Conservation (phyloP, 2,329 filamentous ascomycete species). For the Mycosphaerella arachidis region DNA sequence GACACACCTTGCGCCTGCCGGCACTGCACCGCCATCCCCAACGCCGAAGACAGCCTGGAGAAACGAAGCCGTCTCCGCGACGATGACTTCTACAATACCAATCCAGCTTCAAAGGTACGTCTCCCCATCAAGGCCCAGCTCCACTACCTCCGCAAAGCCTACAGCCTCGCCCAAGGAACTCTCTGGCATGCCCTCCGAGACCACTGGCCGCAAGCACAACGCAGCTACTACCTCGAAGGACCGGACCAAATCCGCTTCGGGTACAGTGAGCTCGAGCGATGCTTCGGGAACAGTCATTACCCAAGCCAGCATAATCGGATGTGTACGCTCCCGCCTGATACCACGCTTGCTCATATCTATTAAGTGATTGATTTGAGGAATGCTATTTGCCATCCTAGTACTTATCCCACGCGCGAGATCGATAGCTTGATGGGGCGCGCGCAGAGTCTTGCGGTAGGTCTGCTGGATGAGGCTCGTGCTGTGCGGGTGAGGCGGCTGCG, state of each 20-base stretch:
- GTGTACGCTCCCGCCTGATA: background rate
- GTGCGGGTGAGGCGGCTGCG: background rate
- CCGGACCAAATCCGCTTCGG: background rate
- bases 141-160: background rate
- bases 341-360: background rate
- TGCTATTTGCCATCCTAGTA: slow-evolving; percentile 1
- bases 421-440: background rate
- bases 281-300: background rate
- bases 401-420: background rate
- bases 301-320: background rate
- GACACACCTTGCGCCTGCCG: background rate
- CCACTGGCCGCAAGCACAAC: background rate
- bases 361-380: background rate
- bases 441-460: background rate
- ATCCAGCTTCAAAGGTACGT: background rate
- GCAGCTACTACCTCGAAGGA: background rate
- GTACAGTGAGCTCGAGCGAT: background rate
- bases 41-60: background rate
- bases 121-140: background rate
- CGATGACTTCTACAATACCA: background rate
- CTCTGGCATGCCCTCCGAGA: background rate
- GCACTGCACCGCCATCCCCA: background rate
- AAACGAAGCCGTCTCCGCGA: background rate
- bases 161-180: background rate
- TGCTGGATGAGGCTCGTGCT: background rate